These are phyloP conservation scores for Macadamia tetraphylla DNA, from an alignment of 164 flowering plant species.

Conservation along the genomic window DNA sequence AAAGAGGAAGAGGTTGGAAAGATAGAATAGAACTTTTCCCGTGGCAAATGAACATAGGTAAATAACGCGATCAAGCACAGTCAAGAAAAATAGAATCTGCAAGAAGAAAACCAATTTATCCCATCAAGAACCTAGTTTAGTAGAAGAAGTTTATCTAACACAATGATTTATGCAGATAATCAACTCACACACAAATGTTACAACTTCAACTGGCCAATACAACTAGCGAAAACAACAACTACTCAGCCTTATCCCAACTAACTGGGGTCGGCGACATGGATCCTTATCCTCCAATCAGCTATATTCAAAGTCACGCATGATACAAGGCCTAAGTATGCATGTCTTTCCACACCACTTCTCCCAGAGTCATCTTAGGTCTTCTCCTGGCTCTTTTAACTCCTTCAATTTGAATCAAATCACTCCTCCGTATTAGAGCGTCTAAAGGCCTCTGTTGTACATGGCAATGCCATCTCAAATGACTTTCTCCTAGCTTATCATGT, in stretches of 20 bases:
- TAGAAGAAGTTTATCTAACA: background rate
- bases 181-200: background rate
- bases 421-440: too few species aligned
- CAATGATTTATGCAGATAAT: background rate
- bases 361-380: too few species aligned
- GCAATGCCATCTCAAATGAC: too few species aligned
- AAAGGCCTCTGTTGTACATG: too few species aligned
- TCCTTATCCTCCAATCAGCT: background rate
- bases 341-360: too few species aligned
- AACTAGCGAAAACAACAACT: background rate
- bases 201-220: background rate
- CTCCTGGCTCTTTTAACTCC: too few species aligned
- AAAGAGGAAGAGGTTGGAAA: constrained; percentile 73
- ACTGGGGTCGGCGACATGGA: background rate
- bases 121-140: background rate
- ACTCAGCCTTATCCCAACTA: too few species aligned
- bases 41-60: constrained; percentile 94
- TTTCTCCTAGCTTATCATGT: too few species aligned
- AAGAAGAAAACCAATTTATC: constrained; percentile 6
- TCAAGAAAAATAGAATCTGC: constrained; percentile 91
- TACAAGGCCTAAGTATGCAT: too few species aligned
- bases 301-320: too few species aligned
- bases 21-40: constrained; percentile 78
- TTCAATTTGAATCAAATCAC: too few species aligned
- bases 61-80: constrained; percentile 89